Conservation (phyloP, 106 monocot genomes). For the Gastrodia elata region DNA sequence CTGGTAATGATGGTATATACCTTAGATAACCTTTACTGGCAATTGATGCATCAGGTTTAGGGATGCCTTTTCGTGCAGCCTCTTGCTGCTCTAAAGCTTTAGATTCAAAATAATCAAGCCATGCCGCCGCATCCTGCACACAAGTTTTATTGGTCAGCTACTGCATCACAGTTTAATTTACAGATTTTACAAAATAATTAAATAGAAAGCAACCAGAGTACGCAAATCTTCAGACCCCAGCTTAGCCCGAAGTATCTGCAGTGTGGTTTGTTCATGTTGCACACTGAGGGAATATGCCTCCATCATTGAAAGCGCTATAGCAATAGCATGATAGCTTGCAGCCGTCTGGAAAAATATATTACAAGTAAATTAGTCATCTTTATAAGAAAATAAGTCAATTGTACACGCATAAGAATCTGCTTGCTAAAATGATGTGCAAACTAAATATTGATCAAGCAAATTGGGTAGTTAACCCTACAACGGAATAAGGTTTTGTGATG, state of each 20-base stretch:
- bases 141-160: conserved; percentile 3
- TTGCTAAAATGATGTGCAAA: not conserved
- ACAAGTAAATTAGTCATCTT: conserved; percentile 3
- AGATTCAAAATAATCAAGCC: conserved; percentile 98
- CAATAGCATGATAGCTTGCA: conserved; percentile 96
- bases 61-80: conserved; percentile 78
- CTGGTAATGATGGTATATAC: conserved; percentile 25
- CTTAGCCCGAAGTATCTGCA: conserved; percentile 77
- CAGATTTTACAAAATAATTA: not conserved
- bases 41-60: conserved; percentile 93
- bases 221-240: conserved; percentile 83
- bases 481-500: too few species aligned
- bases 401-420: not conserved
- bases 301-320: conserved; percentile 97
- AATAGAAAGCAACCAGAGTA: conserved; percentile 51
- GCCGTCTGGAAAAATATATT: conserved; percentile 54
- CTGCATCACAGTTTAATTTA: not conserved
- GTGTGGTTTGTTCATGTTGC: conserved; percentile 90
- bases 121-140: conserved; percentile 84
- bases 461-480: too few species aligned
- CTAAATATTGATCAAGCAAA: too few species aligned
- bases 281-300: conserved; percentile 83
- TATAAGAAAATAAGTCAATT: not conserved
- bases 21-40: conserved; percentile 97
- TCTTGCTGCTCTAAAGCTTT: conserved; percentile 91